Conservation (phyloP, 2,329 filamentous ascomycete species). For the Phyllosticta citrichinensis region DNA sequence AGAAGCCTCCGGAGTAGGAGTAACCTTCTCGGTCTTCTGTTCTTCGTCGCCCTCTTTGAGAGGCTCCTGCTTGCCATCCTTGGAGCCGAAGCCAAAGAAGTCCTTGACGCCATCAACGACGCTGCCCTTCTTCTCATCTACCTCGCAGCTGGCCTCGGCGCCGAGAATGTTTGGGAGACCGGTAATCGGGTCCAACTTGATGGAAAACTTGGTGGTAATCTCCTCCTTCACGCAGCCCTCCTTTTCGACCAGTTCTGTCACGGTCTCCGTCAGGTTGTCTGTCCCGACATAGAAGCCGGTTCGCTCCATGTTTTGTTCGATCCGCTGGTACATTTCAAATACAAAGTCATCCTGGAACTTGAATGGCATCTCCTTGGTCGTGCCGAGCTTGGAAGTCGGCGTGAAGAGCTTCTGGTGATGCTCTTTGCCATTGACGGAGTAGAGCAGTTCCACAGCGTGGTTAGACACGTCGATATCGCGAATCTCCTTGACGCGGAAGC, state of each 20-base stretch:
- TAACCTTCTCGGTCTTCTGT: slow-evolving; percentile 31
- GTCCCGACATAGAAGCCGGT: slow-evolving; percentile 60
- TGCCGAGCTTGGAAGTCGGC: slow-evolving; percentile 62
- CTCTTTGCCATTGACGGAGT: slow-evolving; percentile 54
- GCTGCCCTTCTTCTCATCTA: slow-evolving; percentile 62
- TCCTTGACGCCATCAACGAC: slow-evolving; percentile 94
- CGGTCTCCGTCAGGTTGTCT: slow-evolving; percentile 74
- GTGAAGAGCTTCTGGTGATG: slow-evolving; percentile 78
- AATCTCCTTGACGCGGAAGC: slow-evolving; percentile 97
- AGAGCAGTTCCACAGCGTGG: slow-evolving; percentile 68
- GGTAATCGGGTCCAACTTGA: slow-evolving; percentile 61
- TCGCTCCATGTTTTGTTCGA: slow-evolving; percentile 44
- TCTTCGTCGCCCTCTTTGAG: slow-evolving; percentile 50
- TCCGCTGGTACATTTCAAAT: slow-evolving; percentile 68
- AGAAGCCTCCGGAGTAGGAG: slow-evolving; percentile 24
- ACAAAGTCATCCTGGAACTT: slow-evolving; percentile 73
- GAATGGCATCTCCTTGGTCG: slow-evolving; percentile 75
- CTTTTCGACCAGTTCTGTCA: slow-evolving; percentile 67
- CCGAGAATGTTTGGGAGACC: slow-evolving; percentile 71
- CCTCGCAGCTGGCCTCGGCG: slow-evolving; percentile 76
- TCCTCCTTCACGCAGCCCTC: slow-evolving; percentile 67
- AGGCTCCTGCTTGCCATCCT: slow-evolving; percentile 66
- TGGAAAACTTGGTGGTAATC: slow-evolving; percentile 68
- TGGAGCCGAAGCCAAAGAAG: slow-evolving; percentile 85
- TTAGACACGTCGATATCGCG: slow-evolving; percentile 64